Percentiles rank a stretch among this genome's conserved stretches.
phyloP scores from a whole-genome alignment of 2,329 filamentous ascomycete species.

The Pseudogymnoascus sp. region DNA sequence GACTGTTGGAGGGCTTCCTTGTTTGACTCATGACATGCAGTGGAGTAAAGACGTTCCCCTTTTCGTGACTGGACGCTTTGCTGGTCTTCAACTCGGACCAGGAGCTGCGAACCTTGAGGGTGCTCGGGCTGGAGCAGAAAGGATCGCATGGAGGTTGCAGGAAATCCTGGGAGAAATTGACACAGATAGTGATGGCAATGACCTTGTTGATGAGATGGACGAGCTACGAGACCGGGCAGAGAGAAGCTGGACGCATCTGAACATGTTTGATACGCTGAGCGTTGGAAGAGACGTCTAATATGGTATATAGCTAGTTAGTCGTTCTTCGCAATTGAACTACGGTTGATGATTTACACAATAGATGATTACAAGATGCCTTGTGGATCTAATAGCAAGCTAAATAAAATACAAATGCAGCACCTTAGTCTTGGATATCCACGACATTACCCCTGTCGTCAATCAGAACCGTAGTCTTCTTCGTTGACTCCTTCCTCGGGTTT shows the following conservation, averaged over 20 bases:
- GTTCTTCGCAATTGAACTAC: background rate
- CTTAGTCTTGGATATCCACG: conserved; percentile 17
- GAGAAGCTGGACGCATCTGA: background rate
- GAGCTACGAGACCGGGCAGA: background rate
- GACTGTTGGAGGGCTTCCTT: conserved; percentile 58
- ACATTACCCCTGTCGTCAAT: conserved; percentile 19
- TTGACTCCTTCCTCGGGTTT: conserved; percentile 12
- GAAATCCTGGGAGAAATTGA: conserved; percentile 39
- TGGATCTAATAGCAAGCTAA: background rate
- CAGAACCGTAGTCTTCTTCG: conserved; percentile 20
- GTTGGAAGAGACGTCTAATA: background rate
- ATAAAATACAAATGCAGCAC: background rate
- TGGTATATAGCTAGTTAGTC: too few relatives aligned
- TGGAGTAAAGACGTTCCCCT: conserved; percentile 66
- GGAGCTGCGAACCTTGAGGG: conserved; percentile 68
- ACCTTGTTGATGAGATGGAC: background rate
- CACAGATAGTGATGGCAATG: background rate
- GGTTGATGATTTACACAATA: background rate
- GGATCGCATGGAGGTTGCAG: conserved; percentile 62
- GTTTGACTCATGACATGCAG: conserved; percentile 66
- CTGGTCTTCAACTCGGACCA: conserved; percentile 60
- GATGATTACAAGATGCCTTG: background rate
- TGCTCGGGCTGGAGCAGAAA: conserved; percentile 62
- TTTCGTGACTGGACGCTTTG: conserved; percentile 62
- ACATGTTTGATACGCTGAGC: background rate